Evolutionary conservation across 345 rosid genomes (phyloP).

Genomic region (Cochlearia excelsa): DNA sequence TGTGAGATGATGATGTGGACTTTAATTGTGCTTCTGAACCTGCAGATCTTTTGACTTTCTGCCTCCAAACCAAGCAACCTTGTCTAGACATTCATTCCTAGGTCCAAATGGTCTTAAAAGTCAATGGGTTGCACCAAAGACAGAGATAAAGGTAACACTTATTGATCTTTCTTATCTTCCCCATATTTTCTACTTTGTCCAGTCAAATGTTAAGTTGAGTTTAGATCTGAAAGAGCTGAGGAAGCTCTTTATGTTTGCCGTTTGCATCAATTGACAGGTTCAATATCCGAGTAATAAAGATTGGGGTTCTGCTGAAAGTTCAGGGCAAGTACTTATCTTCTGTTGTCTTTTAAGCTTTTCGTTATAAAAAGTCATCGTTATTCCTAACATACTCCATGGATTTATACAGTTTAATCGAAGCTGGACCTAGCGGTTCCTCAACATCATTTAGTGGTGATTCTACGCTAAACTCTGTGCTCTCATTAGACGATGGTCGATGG

Average conservation of each 20-base stretch:
- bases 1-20: neutral
- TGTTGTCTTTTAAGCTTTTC: conserved; percentile 1
- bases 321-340: conserved; percentile 41
- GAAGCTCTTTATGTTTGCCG: neutral
- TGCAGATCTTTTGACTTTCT: conserved; percentile 70
- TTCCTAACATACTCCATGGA: conserved; percentile 31
- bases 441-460: conserved; percentile 44
- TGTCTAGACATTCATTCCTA: conserved; percentile 87
- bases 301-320: conserved; percentile 44
- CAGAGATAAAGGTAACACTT: conserved; percentile 61
- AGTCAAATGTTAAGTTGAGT: conserved; percentile 6
- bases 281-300: conserved; percentile 75
- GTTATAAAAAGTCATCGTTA: conserved; percentile 6
- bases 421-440: conserved; percentile 42
- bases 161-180: neutral
- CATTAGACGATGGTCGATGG: conserved; percentile 95
- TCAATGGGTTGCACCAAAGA: conserved; percentile 82
- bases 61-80: conserved; percentile 75
- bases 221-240: conserved; percentile 23
- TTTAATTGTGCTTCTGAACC: conserved; percentile 3
- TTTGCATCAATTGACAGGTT: conserved; percentile 48
- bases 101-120: conserved; percentile 87
- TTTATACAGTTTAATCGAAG: conserved; percentile 41
- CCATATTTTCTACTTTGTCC: neutral
- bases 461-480: conserved; percentile 76